Base-by-base conservation (phyloP, 805 yeast species). In the Schwanniomyces occidentalis region DNA sequence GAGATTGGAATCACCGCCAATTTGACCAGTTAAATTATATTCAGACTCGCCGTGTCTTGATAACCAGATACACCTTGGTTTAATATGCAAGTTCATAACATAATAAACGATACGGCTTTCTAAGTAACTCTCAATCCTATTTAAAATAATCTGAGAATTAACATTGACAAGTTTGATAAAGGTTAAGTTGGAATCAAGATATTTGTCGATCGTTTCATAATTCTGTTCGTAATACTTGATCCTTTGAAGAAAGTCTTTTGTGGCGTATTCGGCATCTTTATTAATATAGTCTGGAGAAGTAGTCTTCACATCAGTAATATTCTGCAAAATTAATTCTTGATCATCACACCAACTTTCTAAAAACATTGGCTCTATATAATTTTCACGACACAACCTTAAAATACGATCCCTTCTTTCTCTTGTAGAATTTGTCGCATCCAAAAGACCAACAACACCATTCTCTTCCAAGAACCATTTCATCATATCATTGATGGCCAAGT, bases 11-110 rank as follows among this genome's bases (percentile, higher is more conserved):
- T 91, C 96, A 14, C 98, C 99, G 21, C 99, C 99, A 45, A 93
- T 86, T 60, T 88, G 88, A 19, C 97, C 97, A 32, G 89, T 89
- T 39, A 93, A 72, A 58, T 93, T 93, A 65, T 82, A 93, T 56
- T 80, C 81, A 2, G 95, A 84, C 63, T 93, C 99, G 17, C 99
- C 99, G 54, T 93, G 99, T 49, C 99, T 78, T 31, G 95, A 86
- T 31, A 93, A 71, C 91, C 95, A 93, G 42, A 93, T 89, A 44
- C 83, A 76, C 44, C 98, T 76, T 17, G 96, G 96, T 56, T 87
- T 86, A 49, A 89, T 85, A 58, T 90, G 97, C 48, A 93, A 68
- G 54, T 93, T 93, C 96, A 93, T 90, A 26, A 93, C 87, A 56
- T 89, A 93, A 62, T 89, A 93, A 13, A 90, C 97, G 44, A 93